A percentile compares a stretch with the other conserved stretches of the same genome.
phyloP scores from a whole-genome alignment of 164 flowering plant species.

The grape (Vitis vinifera) region DNA sequence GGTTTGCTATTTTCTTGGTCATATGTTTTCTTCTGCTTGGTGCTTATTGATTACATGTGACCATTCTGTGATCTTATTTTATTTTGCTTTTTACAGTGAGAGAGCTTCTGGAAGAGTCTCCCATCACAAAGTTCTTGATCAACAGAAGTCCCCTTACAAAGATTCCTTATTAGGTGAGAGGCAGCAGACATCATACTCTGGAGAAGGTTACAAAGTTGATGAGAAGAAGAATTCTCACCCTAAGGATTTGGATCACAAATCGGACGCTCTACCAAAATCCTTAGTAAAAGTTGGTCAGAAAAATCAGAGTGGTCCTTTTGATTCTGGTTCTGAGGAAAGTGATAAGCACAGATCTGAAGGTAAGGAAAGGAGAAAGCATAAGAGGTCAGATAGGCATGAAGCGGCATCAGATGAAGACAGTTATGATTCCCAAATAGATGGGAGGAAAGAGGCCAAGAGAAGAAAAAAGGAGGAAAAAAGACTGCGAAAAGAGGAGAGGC shows the following conservation, averaged over 20 bases:
- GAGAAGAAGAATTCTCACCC: conserved; percentile 27
- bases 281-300: conserved; percentile 28
- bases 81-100: conserved; percentile 39
- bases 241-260: conserved; percentile 17
- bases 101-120: conserved; percentile 28
- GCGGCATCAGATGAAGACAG: conserved; percentile 51
- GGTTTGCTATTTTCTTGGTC: conserved; percentile 24
- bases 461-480: conserved; percentile 58
- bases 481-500: conserved; percentile 54
- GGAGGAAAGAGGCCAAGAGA: conserved; percentile 57
- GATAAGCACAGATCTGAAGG: conserved; percentile 32
- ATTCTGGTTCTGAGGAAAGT: conserved; percentile 53
- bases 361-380: conserved; percentile 51
- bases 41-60: background rate
- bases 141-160: conserved; percentile 20
- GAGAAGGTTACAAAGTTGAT: conserved; percentile 27
- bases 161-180: conserved; percentile 24
- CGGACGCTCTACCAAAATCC: conserved; percentile 19
- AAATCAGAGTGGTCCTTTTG: conserved; percentile 21
- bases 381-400: conserved; percentile 39
- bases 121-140: conserved; percentile 23
- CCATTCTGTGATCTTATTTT: background rate
- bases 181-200: conserved; percentile 20
- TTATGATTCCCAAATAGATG: conserved; percentile 50
- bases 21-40: background rate